Evolutionary conservation across 257 asterid species (phyloP), one percentile per base, ranked within the genome.

Genomic region (Primulina tabacum): DNA sequence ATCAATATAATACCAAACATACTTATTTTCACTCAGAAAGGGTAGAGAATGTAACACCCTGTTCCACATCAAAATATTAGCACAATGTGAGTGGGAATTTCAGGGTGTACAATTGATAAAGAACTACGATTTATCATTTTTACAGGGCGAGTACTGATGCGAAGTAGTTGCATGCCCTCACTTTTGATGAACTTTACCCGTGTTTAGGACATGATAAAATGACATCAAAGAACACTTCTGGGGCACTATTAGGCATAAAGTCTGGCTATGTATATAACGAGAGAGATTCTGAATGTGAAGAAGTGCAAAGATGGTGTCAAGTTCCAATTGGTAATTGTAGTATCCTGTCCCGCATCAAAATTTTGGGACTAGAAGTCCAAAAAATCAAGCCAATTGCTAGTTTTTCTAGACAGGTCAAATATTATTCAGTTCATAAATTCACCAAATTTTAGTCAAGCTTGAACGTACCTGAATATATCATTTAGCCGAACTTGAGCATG

Each of bases 1-100:
- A 53, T 60, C 38, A 64, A 59, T 71, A 71, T 18, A 52, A 61
- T 3, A 33, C 30, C 32, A 38, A 72, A 24, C 55, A 33, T 8
- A 12, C 35, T 38, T 58, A 52, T 72, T 63, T 33, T 37, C 56
- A n/a, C n/a, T n/a, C n/a, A n/a, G n/a, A n/a, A n/a, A n/a, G n/a
- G n/a, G n/a, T n/a, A n/a, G n/a, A n/a, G n/a, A n/a, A n/a, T n/a
- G n/a, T n/a, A n/a, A n/a, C n/a, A n/a, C n/a, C n/a, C n/a, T n/a
- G n/a, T n/a, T n/a, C n/a, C 16, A 50, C 56, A 50, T 50, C 20
- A 50, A 50, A 50, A 50, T 16, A 16, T 50, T 0, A 50, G 56
- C 20, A 5, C 8, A 16, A 14, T 14, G 2, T 50, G 8, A 50
- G 4, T 50, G 56, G 20, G 20, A 50, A 40, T 11, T 14, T 47